These are phyloP conservation scores for maize (Zea mays) DNA, from an alignment of 176 grass and related monocot genomes.

Conservation along the genomic window Zm-B73-REFERENCE-NAM-5.0 NC_050098.1:159748501-159749000, in stretches of 20 bases:
- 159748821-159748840: background rate
- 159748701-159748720: background rate
- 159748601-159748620: background rate
- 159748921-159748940: too few species aligned
- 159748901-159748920: too few species aligned
- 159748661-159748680: background rate
- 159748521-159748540: conserved; percentile 65
- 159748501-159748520: conserved; percentile 87
- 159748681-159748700: too few species aligned
- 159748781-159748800: background rate
- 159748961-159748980: too few species aligned
- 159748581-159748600: conserved; percentile 8
- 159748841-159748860: background rate
- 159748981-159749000: too few species aligned
- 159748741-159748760: background rate
- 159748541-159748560: conserved; percentile 40
- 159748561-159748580: background rate
- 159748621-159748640: background rate
- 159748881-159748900: background rate
- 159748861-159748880: background rate
- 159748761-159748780: background rate
- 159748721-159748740: conserved; percentile 17
- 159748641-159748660: background rate
- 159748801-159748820: background rate
- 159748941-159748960: too few species aligned